Conservation (phyloP, 1,284 basidiomycete species). For the Ustilago tritici region DNA sequence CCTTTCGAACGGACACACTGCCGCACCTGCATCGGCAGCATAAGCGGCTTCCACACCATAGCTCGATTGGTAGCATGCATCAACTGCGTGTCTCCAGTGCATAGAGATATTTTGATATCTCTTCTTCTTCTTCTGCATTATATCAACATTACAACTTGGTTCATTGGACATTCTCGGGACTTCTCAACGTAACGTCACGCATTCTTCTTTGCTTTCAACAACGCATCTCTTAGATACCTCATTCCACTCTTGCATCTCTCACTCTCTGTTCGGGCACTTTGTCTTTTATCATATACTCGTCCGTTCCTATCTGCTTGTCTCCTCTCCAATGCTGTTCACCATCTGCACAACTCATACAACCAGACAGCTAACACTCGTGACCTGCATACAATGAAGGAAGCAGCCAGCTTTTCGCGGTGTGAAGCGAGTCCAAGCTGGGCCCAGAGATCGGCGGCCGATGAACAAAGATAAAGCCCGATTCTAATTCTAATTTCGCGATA, state of each 20-base stretch:
- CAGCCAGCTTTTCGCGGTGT: neutral
- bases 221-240: constrained; percentile 42
- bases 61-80: constrained; percentile 24
- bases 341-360: constrained; percentile 43
- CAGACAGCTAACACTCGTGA: constrained; percentile 8
- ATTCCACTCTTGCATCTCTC: constrained; percentile 14
- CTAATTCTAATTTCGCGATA: neutral
- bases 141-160: constrained; percentile 8
- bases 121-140: constrained; percentile 18
- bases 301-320: constrained; percentile 34
- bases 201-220: constrained; percentile 52
- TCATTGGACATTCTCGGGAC: constrained; percentile 43
- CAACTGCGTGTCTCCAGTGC: constrained; percentile 33
- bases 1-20: constrained; percentile 24
- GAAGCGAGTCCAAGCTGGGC: neutral
- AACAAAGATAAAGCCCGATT: neutral
- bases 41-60: neutral
- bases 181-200: constrained; percentile 51
- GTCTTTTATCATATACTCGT: constrained; percentile 10
- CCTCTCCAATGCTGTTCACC: constrained; percentile 52
- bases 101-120: neutral
- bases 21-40: constrained; percentile 24
- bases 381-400: neutral
- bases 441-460: neutral
- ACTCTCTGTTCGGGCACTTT: constrained; percentile 21